Evolutionary conservation across 1,284 basidiomycete genomes (phyloP), one percentile per base, ranked within the genome.

Genomic region (Ganoderma sinense): DNA sequence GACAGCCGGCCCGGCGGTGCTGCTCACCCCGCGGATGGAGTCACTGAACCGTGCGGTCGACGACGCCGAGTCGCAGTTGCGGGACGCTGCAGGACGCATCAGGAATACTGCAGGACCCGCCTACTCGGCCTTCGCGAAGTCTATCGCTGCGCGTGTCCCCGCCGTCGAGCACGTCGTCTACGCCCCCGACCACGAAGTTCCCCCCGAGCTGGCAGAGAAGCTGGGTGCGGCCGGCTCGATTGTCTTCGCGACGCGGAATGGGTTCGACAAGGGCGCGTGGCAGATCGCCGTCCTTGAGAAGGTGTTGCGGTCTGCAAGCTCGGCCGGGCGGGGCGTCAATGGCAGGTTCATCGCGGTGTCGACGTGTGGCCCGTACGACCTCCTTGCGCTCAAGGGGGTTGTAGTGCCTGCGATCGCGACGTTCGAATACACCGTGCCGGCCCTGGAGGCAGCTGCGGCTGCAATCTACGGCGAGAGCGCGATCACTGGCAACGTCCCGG

Each of bases 41-140:
- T 84, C 84, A 18, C 78, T 91, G 55, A 92, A 92, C 78, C 81
- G 79, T 62, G 90, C 89, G 0, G 88, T 92, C 16, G 91, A 91
- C 70, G 88, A 88, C 63, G 83, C 82, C 0, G 86, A 87, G 41
- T 84, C 82, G 10, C 79, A 85, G 29, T 75, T 87, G 33, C 81
- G 82, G 63, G 85, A 83, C 26, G 78, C 77, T 7, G 80, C 82
- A 45, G 88, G 87, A 0, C 78, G 80, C 23, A 70, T 87, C 39
- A 80, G 85, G 59, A 90, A 91, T 78, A 89, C 86, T 1, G 87
- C 86, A 0, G 88, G 87, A 0, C 83, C 87, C 0, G 85, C 87
- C 1, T 91, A 89, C 78, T 69, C 84, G 7, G 81, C 86, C 2
- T 83, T 92, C 59, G 87, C 84, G 0, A 73, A 74, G 4, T 77